These are phyloP conservation scores for Pittosporum tobira DNA, from an alignment of 129 eudicot genomes.

Conservation along the genomic window DNA sequence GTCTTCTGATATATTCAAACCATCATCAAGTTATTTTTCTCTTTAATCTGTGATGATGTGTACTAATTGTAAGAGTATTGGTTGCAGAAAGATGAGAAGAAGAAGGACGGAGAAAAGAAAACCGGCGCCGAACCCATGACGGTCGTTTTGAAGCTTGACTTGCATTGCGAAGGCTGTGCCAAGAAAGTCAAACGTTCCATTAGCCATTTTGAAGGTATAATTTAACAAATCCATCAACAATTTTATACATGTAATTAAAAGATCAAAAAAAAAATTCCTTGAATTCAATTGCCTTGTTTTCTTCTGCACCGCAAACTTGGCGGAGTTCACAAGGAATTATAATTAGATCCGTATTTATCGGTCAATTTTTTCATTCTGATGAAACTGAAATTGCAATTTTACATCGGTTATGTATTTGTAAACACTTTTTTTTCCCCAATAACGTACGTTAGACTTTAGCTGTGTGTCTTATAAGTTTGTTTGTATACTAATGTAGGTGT, in stretches of 20 bases:
- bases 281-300: conserved; percentile 7
- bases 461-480: neutral
- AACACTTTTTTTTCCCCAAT: no score
- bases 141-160: conserved; percentile 53
- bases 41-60: neutral
- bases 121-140: conserved; percentile 22
- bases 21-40: neutral
- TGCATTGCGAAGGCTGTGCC: conserved; percentile 86
- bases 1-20: conserved; percentile 7
- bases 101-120: conserved; percentile 39
- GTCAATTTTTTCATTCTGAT: neutral
- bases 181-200: conserved; percentile 38
- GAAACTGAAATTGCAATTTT: no score
- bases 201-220: conserved; percentile 45
- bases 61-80: no score
- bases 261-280: no score
- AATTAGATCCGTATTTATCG: conserved; percentile 13
- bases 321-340: conserved; percentile 17
- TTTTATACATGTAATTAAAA: no score
- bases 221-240: neutral
- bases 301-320: conserved; percentile 20
- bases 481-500: conserved; percentile 43
- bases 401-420: conserved; percentile 13
- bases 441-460: conserved; percentile 17
- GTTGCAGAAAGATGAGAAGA: conserved; percentile 39